phyloP scores from a whole-genome alignment of 225 moss, liverwort and hornwort genomes.

The Thuidium tamariscinum region DNA sequence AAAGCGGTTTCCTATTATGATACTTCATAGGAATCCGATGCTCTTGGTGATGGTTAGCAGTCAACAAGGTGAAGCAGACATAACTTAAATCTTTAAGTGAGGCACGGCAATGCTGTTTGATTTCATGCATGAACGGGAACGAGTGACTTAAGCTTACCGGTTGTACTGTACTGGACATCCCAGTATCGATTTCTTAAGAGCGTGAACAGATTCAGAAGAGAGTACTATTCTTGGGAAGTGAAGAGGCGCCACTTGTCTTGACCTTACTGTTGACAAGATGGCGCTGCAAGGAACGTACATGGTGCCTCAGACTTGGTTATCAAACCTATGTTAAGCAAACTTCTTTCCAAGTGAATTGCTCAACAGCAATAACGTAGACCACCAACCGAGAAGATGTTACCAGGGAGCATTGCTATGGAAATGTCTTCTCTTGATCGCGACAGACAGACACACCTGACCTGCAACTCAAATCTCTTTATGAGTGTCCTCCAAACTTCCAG shows the following conservation, averaged over 20 bases:
- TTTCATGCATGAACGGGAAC: background rate
- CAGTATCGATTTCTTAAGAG: background rate
- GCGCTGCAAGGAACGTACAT: background rate
- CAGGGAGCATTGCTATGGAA: background rate
- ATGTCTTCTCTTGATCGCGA: background rate
- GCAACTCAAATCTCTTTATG: background rate
- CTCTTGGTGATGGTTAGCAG: background rate
- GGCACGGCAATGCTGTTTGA: background rate
- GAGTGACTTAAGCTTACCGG: background rate
- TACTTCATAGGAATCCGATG: background rate
- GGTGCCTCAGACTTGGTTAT: background rate
- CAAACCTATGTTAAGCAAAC: background rate
- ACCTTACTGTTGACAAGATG: background rate
- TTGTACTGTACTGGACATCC: background rate
- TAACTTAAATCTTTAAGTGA: background rate
- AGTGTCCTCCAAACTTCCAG: background rate
- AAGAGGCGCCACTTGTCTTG: background rate
- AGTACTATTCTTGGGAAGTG: background rate
- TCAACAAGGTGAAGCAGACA: background rate
- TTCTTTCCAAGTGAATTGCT: background rate
- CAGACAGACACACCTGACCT: background rate
- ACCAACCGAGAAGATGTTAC: background rate
- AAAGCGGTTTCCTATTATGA: background rate
- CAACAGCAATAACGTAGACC: background rate
- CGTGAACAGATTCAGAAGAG: background rate